Evolutionary conservation across 805 yeast species (phyloP).

Genomic region (Kodamaea neixiangensis): DNA sequence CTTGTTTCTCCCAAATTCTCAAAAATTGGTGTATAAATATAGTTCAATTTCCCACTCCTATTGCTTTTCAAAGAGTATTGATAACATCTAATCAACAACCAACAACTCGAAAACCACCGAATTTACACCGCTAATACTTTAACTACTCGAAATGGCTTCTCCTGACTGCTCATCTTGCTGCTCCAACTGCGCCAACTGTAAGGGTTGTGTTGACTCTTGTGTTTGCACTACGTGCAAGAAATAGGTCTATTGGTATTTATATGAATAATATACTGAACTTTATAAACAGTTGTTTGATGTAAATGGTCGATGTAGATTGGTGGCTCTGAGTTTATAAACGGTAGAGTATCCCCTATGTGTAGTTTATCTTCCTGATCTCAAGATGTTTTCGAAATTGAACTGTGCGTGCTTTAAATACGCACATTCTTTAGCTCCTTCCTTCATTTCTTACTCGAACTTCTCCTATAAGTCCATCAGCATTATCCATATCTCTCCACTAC

Average conservation of each 20-base stretch:
- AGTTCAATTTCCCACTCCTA: background rate
- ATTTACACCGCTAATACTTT: background rate
- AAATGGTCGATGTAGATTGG: too few relatives aligned
- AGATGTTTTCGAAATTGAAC: too few relatives aligned
- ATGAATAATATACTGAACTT: background rate
- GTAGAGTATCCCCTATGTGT: too few relatives aligned
- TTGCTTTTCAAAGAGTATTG: background rate
- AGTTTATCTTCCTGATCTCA: too few relatives aligned
- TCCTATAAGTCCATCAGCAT: too few relatives aligned
- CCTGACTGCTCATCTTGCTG: background rate
- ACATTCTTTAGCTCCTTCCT: too few relatives aligned
- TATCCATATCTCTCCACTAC: too few relatives aligned
- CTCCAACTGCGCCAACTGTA: background rate
- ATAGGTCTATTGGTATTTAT: background rate
- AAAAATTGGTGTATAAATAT: background rate
- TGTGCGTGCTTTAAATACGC: too few relatives aligned
- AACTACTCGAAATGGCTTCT: background rate
- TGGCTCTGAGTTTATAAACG: too few relatives aligned
- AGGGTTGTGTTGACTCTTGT: background rate
- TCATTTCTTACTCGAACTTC: too few relatives aligned
- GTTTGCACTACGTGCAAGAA: background rate
- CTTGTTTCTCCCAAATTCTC: background rate
- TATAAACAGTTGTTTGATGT: too few relatives aligned
- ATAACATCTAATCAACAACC: too few relatives aligned
- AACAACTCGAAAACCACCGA: background rate